Base-by-base conservation (phyloP, 768 basidiomycete genomes). In the Mycena vulgaris region DNA sequence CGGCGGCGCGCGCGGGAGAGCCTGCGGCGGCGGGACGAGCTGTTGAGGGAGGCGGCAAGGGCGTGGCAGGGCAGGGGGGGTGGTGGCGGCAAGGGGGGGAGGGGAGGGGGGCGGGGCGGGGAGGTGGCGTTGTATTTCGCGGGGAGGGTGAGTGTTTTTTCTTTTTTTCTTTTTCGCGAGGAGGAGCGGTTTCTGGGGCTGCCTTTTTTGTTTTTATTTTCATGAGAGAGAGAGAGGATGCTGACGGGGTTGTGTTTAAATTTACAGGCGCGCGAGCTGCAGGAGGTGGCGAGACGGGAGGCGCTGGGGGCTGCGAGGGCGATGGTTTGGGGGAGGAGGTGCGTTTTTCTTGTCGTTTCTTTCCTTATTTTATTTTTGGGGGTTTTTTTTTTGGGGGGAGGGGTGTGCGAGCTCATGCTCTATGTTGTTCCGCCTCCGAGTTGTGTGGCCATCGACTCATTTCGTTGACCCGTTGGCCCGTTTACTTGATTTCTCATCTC, bases 71-170 rank as follows among this genome's bases (percentile, higher is more conserved):
- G 61, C 53, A 68, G 92, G 8, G 89, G 86, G 66, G 75, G 86
- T 66, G 75, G n/a, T n/a, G n/a, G n/a, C n/a, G n/a, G n/a, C n/a
- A n/a, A n/a, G 81, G 28, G 87, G 21, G 5, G 42, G 42, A 81
- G 79, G 87, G 84, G n/a, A 80, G 86, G 51, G 92, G 93, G 9
- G 93, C 80, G 86, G 52, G 92, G 93, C 10, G 93, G 92, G 2
- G 93, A 95, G 67, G 86, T 94, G 49, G 94, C 94, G 5, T 77
- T 88, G 63, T 93, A 90, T 77, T 93, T 90, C 73, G 93, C 93
- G 6, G 93, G 95, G 76, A 82, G 89, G 82, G 93, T 92, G 66
- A 31, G 86, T 81, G 81, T 56, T 1, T 40, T 64, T 63, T 31
- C 61, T 53, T 55, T 53, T 59, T 7, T 27, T 35, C 35, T 52